Base-by-base conservation (phyloP, 202 grass and related monocot species). In the Brachypodium distachyon region DNA sequence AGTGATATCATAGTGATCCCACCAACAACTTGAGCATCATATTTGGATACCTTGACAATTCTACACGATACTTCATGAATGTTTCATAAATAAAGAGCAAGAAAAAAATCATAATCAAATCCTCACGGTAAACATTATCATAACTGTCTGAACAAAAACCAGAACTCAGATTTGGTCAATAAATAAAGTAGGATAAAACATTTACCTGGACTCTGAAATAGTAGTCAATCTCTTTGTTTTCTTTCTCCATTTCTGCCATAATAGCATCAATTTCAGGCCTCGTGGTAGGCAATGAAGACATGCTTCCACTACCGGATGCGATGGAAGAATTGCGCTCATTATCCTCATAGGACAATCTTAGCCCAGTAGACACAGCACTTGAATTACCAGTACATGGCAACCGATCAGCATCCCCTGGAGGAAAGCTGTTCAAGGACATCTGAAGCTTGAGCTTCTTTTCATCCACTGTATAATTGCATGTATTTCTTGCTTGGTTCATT, bases 311-410 rank as follows among this genome's bases (percentile, higher is more conserved):
- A 40, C 74, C 79, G 71, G 87, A 90, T 12, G 87, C 83, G 69
- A 86, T 76, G 0, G 74, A 83, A 27, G 87, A 86, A 75, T 86
- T 90, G 70, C 16, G 87, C 75, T 86, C 87, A 66, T 83, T 80
- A 13, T 86, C 79, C 17, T 83, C 79, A 3, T 86, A 79, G 12
- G 83, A 90, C 25, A 90, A 49, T 54, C 70, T 86, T 25, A 90
- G 47, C 36, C 87, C 87, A 50, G 87, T 90, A 71, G 87, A 86
- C 21, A 90, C 79, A 76, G 39, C 74, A 31, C 19, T 80, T 46
- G 83, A 75, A 70, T 82, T 86, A 46, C 67, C 52, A 78, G 74
- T 23, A 59, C 14, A 36, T 60, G 69, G 37, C 39, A 86, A 79
- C 11, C 25, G 54, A 57, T 63, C 79, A 59, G 70, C 62, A 68